Base-by-base conservation (phyloP, 148 eudicot genomes). In the Silene conica region DNA sequence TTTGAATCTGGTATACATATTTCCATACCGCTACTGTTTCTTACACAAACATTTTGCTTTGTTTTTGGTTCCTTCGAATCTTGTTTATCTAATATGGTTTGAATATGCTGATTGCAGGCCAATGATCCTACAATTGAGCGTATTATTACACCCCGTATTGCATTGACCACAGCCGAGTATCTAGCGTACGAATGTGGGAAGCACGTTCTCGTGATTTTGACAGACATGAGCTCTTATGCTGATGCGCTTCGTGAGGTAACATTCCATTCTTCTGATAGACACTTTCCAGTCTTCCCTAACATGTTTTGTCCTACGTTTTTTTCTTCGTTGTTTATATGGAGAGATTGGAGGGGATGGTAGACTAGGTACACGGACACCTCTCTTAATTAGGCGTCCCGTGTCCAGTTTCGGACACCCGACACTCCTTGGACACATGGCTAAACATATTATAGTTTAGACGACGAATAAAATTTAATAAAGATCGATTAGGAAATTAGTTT, bases 201-300 rank as follows among this genome's bases (percentile, higher is more conserved):
- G 90, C 99, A 95, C 71, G 99, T 95, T 74, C 98, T 95, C 77
- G 99, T 95, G 81, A 95, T 95, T 43, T 83, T 95, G 79, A 95
- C 97, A 71, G 99, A 95, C 77, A 95, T 95, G 99, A 95, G 99
- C 73, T 95, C 99, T 67, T 95, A 95, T 80, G 99, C 99, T 4
- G 99, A 95, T 85, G 99, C 99, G 69, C 99, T 95, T 83, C 97
- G 99, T 83, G 99, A 95, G 97, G 99, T 92, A 94, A 81, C 52
- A 15, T 67, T 28, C 65, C 41, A 38, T 59, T 38, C 73, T 31
- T 34, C 54, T 7, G 14, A 34, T 34, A 34, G 50, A 18, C 43
- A 5, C 56, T 74, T 28, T 74, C 16, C 43, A 4, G 38, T 74
- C 20, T 74, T 11, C 20, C 26, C 31, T 16, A 9, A 14, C 0